A percentile compares a stretch with the other conserved stretches of the same genome.
phyloP scores from a whole-genome alignment of 805 yeast genomes.

The Lachancea fermentati region DNA sequence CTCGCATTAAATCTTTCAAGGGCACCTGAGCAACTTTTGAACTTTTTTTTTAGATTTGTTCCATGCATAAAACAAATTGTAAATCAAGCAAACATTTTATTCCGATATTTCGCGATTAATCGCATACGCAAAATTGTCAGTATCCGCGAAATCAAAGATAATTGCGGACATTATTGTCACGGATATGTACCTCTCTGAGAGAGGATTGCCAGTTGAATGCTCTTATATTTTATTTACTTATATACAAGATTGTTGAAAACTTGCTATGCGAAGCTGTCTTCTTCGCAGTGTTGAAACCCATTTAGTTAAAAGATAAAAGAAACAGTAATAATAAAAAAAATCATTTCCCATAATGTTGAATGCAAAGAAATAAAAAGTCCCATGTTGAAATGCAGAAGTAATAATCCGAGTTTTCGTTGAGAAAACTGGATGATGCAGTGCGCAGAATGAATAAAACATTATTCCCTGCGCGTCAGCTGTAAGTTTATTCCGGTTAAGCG shows the following conservation, averaged over 20 bases:
- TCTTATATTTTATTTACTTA: not conserved
- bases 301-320: not conserved
- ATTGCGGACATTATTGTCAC: too few species aligned
- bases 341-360: not conserved
- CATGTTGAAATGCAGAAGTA: slow-evolving; percentile 24
- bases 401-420: not conserved
- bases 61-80: not conserved
- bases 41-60: not conserved
- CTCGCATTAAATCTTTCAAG: too few species aligned
- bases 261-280: not conserved
- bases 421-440: not conserved
- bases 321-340: not conserved
- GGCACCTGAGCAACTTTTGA: not conserved
- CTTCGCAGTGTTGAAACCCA: slow-evolving; percentile 5
- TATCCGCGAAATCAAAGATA: too few species aligned
- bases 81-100: too few species aligned
- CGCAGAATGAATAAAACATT: too few species aligned
- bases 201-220: not conserved
- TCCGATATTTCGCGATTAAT: too few species aligned
- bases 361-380: slow-evolving; percentile 10
- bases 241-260: slow-evolving; percentile 6
- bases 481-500: not conserved
- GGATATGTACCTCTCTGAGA: not conserved
- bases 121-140: too few species aligned
- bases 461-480: not conserved